phyloP scores from a whole-genome alignment of 768 basidiomycete species.

The Suillus variegatus region DNA sequence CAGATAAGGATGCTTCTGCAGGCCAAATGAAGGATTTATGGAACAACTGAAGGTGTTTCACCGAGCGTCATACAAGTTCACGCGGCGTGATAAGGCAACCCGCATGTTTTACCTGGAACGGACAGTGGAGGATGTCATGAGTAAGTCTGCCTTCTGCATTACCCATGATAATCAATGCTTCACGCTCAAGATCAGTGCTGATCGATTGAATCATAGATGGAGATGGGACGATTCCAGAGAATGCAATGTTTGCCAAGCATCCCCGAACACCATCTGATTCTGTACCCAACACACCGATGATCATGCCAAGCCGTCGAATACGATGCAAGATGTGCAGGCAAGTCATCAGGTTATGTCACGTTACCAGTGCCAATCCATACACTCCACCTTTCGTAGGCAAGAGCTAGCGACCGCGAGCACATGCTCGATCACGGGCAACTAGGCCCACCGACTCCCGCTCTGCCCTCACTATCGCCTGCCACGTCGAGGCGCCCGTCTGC shows the following conservation, averaged over 20 bases:
- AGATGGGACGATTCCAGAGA: conserved; percentile 63
- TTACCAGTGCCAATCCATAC: neutral
- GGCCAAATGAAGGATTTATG: conserved; percentile 86
- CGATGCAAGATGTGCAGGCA: conserved; percentile 92
- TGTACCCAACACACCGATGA: conserved; percentile 57
- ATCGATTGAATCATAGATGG: conserved; percentile 52
- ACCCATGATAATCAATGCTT: neutral
- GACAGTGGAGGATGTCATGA: conserved; percentile 73
- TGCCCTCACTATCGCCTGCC: conserved; percentile 45
- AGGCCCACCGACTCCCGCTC: conserved; percentile 63
- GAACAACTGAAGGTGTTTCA: conserved; percentile 82
- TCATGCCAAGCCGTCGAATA: conserved; percentile 61
- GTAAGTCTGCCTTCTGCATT: conserved; percentile 44
- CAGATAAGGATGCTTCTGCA: conserved; percentile 29
- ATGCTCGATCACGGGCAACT: conserved; percentile 90
- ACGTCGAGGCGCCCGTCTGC: conserved; percentile 45
- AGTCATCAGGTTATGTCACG: conserved; percentile 16
- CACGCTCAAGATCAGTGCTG: neutral
- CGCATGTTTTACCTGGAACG: conserved; percentile 85
- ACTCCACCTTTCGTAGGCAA: conserved; percentile 44
- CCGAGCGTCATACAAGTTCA: conserved; percentile 66
- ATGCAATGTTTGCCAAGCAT: conserved; percentile 76
- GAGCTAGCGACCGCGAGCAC: conserved; percentile 91
- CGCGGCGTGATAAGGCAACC: conserved; percentile 64
- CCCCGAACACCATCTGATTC: conserved; percentile 68